Conservation (phyloP, 768 basidiomycete species). For the Panus rudis region DNA sequence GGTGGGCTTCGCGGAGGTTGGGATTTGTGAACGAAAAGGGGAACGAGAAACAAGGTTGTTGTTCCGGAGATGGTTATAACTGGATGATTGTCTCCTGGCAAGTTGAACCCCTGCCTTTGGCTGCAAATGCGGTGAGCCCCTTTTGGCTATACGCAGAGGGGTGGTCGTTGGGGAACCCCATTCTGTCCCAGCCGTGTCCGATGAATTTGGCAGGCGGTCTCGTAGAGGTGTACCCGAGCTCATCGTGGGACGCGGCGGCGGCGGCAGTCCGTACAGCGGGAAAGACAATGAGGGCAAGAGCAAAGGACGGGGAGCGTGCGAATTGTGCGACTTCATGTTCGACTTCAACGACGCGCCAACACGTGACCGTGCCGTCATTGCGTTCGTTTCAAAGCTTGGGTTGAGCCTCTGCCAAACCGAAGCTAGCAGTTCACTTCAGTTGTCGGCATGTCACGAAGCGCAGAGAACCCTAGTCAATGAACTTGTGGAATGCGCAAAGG, state of each 20-base stretch:
- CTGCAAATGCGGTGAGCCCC: slow-evolving; percentile 45
- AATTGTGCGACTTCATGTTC: no score
- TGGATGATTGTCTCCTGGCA: slow-evolving; percentile 67
- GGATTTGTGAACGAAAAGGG: slow-evolving; percentile 68
- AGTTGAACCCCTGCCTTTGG: slow-evolving; percentile 33
- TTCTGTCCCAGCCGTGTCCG: slow-evolving; percentile 57
- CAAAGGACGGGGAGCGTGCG: background rate
- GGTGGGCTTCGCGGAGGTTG: slow-evolving; percentile 38
- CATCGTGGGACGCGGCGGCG: slow-evolving; percentile 6
- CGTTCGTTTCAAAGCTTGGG: no score
- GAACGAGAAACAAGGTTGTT: slow-evolving; percentile 83
- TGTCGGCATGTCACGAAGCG: no score
- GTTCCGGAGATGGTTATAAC: slow-evolving; percentile 70
- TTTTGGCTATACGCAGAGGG: slow-evolving; percentile 70
- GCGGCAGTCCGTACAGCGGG: background rate
- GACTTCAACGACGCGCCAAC: background rate
- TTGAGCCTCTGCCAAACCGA: no score
- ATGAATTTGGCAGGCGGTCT: slow-evolving; percentile 56
- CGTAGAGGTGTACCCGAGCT: slow-evolving; percentile 40
- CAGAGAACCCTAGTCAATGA: no score
- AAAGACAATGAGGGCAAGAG: background rate
- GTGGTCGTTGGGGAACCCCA: slow-evolving; percentile 49
- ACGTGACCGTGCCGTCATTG: slow-evolving; percentile 1
- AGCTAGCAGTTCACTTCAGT: no score
- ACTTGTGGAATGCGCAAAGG: no score